Evolutionary conservation across 495 filamentous ascomycete genomes (phyloP).

Genomic region (Tuber aestivum): DNA sequence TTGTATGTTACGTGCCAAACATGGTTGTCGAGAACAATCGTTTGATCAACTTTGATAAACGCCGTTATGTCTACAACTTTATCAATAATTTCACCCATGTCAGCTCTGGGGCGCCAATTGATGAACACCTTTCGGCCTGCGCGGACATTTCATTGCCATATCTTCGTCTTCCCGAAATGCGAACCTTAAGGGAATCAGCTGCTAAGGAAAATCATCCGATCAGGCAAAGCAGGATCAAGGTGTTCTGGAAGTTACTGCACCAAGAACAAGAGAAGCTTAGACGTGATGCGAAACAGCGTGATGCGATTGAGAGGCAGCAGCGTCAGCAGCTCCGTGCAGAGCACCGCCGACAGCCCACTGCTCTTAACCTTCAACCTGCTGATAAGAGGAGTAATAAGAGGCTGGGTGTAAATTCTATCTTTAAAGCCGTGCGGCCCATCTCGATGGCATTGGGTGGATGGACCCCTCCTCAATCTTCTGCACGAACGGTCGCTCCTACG

Average conservation of each 20-base stretch:
- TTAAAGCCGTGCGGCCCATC: conserved; percentile 42
- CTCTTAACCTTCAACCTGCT: conserved; percentile 32
- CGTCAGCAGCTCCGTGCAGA: conserved; percentile 36
- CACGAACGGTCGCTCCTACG: conserved; percentile 31
- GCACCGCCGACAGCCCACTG: conserved; percentile 40
- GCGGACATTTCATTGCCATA: conserved; percentile 22
- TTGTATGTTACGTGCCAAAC: conserved; percentile 44
- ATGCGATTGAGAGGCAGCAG: conserved; percentile 41
- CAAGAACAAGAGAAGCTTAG: conserved; percentile 44
- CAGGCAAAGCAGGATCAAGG: conserved; percentile 33
- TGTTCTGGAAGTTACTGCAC: conserved; percentile 40
- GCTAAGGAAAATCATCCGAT: conserved; percentile 38
- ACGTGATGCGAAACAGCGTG: conserved; percentile 41
- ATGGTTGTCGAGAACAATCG: conserved; percentile 45
- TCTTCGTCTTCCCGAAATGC: conserved; percentile 30
- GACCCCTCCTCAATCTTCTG: conserved; percentile 39
- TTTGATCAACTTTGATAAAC: conserved; percentile 44
- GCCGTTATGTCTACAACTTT: conserved; percentile 44
- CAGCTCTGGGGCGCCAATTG: conserved; percentile 18
- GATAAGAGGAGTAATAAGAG: conserved; percentile 41
- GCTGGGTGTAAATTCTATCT: conserved; percentile 43
- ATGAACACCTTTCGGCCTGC: conserved; percentile 24
- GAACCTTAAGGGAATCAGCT: conserved; percentile 37
- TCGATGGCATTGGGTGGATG: conserved; percentile 41
- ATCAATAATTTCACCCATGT: conserved; percentile 44